Evolutionary conservation across 108 stramenopile genomes (phyloP).

Genomic region (Nitzschia palea): DNA sequence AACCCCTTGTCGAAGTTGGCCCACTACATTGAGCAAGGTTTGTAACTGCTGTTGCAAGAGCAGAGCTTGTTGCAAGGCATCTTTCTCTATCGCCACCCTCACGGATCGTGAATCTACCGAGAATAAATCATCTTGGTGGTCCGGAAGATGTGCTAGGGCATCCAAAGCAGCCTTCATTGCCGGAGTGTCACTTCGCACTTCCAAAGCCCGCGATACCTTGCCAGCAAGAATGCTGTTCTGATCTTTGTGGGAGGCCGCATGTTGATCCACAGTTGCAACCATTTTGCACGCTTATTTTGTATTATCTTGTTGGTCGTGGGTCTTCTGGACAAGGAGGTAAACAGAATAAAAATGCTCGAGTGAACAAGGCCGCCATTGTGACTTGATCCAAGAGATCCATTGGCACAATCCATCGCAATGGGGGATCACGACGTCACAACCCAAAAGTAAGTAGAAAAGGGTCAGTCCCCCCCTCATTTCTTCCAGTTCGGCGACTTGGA

Average conservation of each 20-base stretch:
- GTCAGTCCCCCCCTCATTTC: too few species aligned
- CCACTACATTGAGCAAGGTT: conserved; percentile 51
- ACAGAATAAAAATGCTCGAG: too few species aligned
- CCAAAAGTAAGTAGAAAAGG: too few species aligned
- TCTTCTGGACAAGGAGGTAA: too few species aligned
- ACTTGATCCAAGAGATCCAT: too few species aligned
- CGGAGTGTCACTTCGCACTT: conserved; percentile 83
- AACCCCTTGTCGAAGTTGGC: conserved; percentile 45
- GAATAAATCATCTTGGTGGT: conserved; percentile 30
- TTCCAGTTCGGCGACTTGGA: too few species aligned
- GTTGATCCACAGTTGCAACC: neutral
- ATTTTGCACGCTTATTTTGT: too few species aligned
- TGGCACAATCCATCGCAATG: too few species aligned
- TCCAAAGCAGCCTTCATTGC: conserved; percentile 85
- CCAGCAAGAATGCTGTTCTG: conserved; percentile 61
- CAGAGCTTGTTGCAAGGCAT: conserved; percentile 78
- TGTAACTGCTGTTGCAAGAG: conserved; percentile 65
- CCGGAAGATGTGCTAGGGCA: conserved; percentile 66
- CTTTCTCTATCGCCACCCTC: conserved; percentile 79
- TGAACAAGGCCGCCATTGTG: too few species aligned
- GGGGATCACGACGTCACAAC: too few species aligned
- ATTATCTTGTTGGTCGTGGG: too few species aligned
- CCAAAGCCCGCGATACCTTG: conserved; percentile 77
- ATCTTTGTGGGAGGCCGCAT: neutral
- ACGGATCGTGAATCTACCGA: conserved; percentile 74